Base-by-base conservation (phyloP, 2,329 filamentous ascomycete species). In the Claviceps cyperi region DNA sequence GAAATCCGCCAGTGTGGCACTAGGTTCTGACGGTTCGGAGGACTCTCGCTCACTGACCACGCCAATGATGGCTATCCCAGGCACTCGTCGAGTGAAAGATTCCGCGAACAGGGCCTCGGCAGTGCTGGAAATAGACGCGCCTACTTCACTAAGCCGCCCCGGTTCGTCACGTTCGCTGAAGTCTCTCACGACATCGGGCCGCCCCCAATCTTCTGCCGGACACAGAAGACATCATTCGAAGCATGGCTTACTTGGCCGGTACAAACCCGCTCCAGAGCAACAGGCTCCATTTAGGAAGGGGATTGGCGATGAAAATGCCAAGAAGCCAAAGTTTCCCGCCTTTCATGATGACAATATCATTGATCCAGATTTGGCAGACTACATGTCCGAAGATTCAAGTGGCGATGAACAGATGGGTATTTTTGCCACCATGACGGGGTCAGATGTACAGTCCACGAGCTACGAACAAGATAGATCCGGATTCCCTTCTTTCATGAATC, bases 331-430 rank as follows among this genome's bases (percentile, higher is more conserved):
- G 41, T 75, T 95, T 37, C 84, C 90, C 15, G 89, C 89, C n/a
- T 97, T 98, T 58, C 92, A 98, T 63, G 89, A 92, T 61, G 92
- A 98, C 69, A 97, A 92, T 61, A 95, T 98, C 57, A 97, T 98
- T 57, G 92, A 98, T 62, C 92, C 92, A 1, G 92, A 98, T 60
- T 72, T 98, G 49, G 91, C 90, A 5, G 86, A 88, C 36, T 98
- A 94, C 66, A 85, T 98, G 74, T 98, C 92, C 6, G 92, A 98
- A 62, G 89, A 86, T 46, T 95, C 90, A 1, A 96, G 88, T 59
- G 91, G 86, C 38, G 90, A 95, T 58, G 90, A 98, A 56, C 86
- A 94, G 58, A 83, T 90, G 67, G 90, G 84, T 60, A 83, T 96
- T 13, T 86, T 94, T 65, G 82, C 85, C 1, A 81, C 78, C 6